phyloP scores from a whole-genome alignment of 495 filamentous ascomycete genomes.

The Tuber calosporum region DNA sequence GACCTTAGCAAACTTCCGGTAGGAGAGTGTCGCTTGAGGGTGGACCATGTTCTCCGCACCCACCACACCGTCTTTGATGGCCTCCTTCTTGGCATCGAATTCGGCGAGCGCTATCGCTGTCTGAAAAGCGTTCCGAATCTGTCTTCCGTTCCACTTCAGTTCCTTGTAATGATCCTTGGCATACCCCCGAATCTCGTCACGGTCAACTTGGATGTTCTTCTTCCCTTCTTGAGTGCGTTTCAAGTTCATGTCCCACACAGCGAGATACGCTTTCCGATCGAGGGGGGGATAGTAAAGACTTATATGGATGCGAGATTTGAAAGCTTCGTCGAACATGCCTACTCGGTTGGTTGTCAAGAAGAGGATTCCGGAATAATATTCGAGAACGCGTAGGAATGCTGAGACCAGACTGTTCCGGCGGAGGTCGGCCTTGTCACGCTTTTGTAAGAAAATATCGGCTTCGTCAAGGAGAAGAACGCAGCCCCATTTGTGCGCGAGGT shows the following conservation, averaged over 20 bases:
- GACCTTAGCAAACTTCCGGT: not conserved
- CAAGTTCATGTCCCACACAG: conserved; percentile 17
- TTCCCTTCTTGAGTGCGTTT: conserved; percentile 9
- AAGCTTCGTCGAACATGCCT: conserved; percentile 48
- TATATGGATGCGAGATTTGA: conserved; percentile 49
- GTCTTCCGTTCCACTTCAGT: conserved; percentile 23
- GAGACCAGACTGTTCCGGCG: conserved; percentile 50
- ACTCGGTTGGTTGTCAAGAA: conserved; percentile 56
- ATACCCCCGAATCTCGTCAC: conserved; percentile 10
- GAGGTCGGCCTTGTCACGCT: conserved; percentile 45
- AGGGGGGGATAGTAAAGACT: conserved; percentile 48
- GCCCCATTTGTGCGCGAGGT: conserved; percentile 47
- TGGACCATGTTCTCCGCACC: not conserved
- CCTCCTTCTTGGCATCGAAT: conserved; percentile 7
- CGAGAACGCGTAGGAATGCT: conserved; percentile 53
- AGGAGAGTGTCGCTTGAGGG: not conserved
- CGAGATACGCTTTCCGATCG: conserved; percentile 5
- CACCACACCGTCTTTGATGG: not conserved
- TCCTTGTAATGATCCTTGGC: conserved; percentile 11
- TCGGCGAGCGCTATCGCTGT: conserved; percentile 26
- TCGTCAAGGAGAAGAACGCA: conserved; percentile 54
- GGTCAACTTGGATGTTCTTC: conserved; percentile 11
- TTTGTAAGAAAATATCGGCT: conserved; percentile 53
- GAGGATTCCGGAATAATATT: conserved; percentile 55
- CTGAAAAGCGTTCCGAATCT: conserved; percentile 34